Conservation (phyloP, 148 eudicot genomes). For the Nyssa sinensis region DNA sequence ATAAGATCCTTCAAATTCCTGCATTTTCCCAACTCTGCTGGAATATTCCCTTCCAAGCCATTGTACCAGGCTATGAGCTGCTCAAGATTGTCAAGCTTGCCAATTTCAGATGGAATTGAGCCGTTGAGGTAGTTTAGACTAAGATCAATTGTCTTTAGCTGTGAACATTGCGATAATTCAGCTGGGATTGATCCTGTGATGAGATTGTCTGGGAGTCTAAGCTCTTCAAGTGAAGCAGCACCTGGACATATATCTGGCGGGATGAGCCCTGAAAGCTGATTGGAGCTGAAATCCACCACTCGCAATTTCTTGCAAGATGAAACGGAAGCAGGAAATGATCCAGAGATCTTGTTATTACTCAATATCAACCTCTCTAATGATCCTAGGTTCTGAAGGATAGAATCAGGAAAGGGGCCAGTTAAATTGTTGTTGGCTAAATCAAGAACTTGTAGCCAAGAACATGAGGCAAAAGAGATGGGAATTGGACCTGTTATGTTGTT, state of each 20-base stretch:
- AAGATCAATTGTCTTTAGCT: conserved; percentile 65
- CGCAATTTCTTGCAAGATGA: conserved; percentile 58
- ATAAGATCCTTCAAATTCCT: conserved; percentile 77
- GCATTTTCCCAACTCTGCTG: conserved; percentile 71
- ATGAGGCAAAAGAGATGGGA: conserved; percentile 57
- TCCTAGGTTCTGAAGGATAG: conserved; percentile 44
- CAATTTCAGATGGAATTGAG: conserved; percentile 68
- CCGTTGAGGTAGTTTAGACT: conserved; percentile 86
- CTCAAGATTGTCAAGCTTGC: conserved; percentile 68
- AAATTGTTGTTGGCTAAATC: conserved; percentile 77
- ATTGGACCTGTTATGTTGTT: conserved; percentile 74
- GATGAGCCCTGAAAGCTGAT: conserved; percentile 62
- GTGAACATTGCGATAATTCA: conserved; percentile 57
- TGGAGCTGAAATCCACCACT: conserved; percentile 81
- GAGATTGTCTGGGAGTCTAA: conserved; percentile 75
- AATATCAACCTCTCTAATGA: conserved; percentile 58
- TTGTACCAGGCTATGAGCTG: conserved; percentile 93
- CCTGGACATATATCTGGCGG: conserved; percentile 70
- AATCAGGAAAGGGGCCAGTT: conserved; percentile 61
- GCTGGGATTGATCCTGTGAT: conserved; percentile 67
- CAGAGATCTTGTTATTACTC: conserved; percentile 66
- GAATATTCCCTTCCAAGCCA: conserved; percentile 74
- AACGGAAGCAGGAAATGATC: conserved; percentile 61
- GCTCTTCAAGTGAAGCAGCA: conserved; percentile 65
- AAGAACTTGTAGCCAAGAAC: conserved; percentile 63